phyloP scores from a whole-genome alignment of 805 yeast species.

The Candida manassasensis region DNA sequence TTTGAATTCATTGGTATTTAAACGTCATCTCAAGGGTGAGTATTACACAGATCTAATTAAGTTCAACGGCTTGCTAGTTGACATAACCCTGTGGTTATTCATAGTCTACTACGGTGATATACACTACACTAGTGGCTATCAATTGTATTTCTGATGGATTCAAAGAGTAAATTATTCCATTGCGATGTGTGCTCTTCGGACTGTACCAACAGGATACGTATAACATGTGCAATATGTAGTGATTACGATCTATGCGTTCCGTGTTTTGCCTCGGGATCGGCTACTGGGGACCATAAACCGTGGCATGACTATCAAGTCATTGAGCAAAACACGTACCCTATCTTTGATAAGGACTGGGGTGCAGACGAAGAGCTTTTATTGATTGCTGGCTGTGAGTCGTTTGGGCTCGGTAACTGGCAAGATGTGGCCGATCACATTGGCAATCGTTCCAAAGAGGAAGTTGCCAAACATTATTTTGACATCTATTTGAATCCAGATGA shows the following conservation, averaged over 20 bases:
- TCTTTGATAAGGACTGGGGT: conserved; percentile 90
- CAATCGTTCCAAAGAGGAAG: conserved; percentile 87
- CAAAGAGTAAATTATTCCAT: conserved; percentile 50
- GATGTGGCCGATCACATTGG: conserved; percentile 97
- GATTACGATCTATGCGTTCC: conserved; percentile 98
- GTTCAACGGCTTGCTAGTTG: too few relatives aligned
- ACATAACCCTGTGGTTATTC: too few relatives aligned
- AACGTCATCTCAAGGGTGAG: too few relatives aligned
- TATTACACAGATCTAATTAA: too few relatives aligned
- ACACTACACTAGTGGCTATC: too few relatives aligned
- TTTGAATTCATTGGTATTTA: too few relatives aligned
- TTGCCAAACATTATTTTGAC: conserved; percentile 71
- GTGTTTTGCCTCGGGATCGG: conserved; percentile 82
- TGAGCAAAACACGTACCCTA: conserved; percentile 93
- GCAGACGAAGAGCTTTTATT: conserved; percentile 93
- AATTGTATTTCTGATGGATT: conserved; percentile 24
- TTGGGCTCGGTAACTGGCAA: conserved; percentile 96
- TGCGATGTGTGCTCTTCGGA: conserved; percentile 98
- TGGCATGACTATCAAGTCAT: conserved; percentile 88
- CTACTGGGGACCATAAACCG: conserved; percentile 85
- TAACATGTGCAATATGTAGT: conserved; percentile 85
- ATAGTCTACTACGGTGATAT: too few relatives aligned
- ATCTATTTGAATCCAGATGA: conserved; percentile 63
- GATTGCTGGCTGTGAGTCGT: conserved; percentile 86
- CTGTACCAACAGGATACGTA: conserved; percentile 86